Evolutionary conservation across 768 basidiomycete genomes (phyloP), one percentile per base, ranked within the genome.

Genomic region (Lactifluus volemus): DNA sequence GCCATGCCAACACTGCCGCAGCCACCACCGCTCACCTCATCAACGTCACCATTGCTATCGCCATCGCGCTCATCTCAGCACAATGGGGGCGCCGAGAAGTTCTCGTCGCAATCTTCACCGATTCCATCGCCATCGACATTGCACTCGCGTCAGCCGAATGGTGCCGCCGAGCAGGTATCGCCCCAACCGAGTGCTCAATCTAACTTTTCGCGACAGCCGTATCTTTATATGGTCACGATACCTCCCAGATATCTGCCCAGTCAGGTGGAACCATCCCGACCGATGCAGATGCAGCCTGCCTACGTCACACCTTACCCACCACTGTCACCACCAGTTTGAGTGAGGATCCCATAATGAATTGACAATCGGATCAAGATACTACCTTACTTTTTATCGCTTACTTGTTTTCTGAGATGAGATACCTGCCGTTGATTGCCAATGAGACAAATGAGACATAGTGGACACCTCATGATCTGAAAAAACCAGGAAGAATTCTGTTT

Each of bases 161-260:
- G 38, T 55, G 32, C 39, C 59, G 32, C 39, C 17, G 30, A 47
- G 2, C 59, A 52, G 30, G 19, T 53, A 2, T 59, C 55, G 3
- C 63, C 34, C 12, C 63, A 58, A 42, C 49, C 51, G 25, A 62
- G 61, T 38, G 52, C 56, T 11, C 21, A 49, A 10, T 58, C 61
- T n/a, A 56, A 53, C 9, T 25, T 39, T 2, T 51, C 38, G 15
- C 39, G 52, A 36, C 62, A 63, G 41, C 57, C 53, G 34, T 55
- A 55, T 55, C 30, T 60, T 48, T 64, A 60, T 42, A 49, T 66
- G 32, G 44, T 66, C 4, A 55, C 65, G 41, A 52, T 64, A 41
- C 59, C 65, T 6, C 63, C 65, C 5, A 53, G 38, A 42, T 62
- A 58, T 14, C 2, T 49, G 9, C 38, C 49, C 10, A 51, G 61